Evolutionary conservation across 306 rosid species (phyloP).

Genomic region (Trifolium dubium): DNA sequence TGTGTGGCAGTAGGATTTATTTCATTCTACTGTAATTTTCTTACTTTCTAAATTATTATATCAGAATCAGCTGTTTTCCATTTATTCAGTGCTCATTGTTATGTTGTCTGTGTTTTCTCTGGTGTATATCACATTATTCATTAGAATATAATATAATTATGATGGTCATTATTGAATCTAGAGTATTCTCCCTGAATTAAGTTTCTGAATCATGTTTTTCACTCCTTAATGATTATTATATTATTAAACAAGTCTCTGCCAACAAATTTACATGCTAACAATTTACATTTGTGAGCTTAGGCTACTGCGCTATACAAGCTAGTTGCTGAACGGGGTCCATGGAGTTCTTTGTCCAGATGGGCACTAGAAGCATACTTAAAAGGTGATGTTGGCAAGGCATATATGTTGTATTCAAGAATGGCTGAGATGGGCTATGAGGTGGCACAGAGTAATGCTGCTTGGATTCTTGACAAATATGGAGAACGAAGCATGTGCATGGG

Average conservation of each 20-base stretch:
- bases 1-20: background rate
- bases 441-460: constrained; percentile 99
- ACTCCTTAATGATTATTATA: constrained; percentile 15
- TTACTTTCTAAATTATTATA: background rate
- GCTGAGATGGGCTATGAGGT: constrained; percentile 98
- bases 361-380: constrained; percentile 93
- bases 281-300: constrained; percentile 52
- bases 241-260: background rate
- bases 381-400: constrained; percentile 92
- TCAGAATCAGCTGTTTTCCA: background rate
- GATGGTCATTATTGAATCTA: constrained; percentile 1
- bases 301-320: constrained; percentile 87
- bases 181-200: constrained; percentile 30
- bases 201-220: constrained; percentile 7
- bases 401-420: constrained; percentile 92
- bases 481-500: constrained; percentile 97
- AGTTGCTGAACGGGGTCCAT: constrained; percentile 98
- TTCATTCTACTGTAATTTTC: background rate
- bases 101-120: background rate
- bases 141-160: background rate
- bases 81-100: background rate
- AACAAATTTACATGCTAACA: constrained; percentile 23
- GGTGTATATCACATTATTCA: background rate
- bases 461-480: constrained; percentile 98
- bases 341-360: constrained; percentile 99